Evolutionary conservation across 345 rosid species (phyloP).

Genomic region (Eucalyptus leucophloia): DNA sequence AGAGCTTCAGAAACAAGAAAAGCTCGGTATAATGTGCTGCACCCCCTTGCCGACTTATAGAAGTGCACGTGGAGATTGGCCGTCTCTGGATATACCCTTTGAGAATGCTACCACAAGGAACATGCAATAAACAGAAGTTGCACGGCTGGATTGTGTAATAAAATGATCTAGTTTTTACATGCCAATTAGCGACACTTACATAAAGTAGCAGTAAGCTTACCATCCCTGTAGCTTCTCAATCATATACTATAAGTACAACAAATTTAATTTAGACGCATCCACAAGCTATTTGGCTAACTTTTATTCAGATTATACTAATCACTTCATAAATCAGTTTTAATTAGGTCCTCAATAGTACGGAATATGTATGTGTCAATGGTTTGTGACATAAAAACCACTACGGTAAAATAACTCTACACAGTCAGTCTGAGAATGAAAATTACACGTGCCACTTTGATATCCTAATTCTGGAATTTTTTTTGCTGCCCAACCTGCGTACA

Average conservation of each 20-base stretch:
- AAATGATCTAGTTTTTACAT: background rate
- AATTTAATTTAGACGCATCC: background rate
- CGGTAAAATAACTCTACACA: too few species aligned
- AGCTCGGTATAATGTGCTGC: too few species aligned
- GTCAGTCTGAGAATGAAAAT: too few species aligned
- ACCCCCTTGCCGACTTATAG: too few species aligned
- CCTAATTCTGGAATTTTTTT: too few species aligned
- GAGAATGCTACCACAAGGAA: background rate
- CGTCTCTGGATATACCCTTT: background rate
- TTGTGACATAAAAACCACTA: too few species aligned
- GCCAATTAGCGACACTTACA: background rate
- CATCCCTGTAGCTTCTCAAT: background rate
- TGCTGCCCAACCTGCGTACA: too few species aligned
- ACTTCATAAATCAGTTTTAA: background rate
- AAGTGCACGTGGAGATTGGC: too few species aligned
- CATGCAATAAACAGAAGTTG: background rate
- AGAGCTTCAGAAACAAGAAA: too few species aligned
- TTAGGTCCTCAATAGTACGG: background rate
- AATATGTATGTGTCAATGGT: too few species aligned
- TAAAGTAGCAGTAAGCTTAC: background rate
- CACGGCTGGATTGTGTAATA: background rate
- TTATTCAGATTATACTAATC: background rate
- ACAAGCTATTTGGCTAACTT: background rate
- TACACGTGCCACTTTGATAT: too few species aligned
- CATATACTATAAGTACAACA: background rate